Evolutionary conservation across 805 yeast genomes (phyloP).

Genomic region (Saccharomycopsis babjevae): DNA sequence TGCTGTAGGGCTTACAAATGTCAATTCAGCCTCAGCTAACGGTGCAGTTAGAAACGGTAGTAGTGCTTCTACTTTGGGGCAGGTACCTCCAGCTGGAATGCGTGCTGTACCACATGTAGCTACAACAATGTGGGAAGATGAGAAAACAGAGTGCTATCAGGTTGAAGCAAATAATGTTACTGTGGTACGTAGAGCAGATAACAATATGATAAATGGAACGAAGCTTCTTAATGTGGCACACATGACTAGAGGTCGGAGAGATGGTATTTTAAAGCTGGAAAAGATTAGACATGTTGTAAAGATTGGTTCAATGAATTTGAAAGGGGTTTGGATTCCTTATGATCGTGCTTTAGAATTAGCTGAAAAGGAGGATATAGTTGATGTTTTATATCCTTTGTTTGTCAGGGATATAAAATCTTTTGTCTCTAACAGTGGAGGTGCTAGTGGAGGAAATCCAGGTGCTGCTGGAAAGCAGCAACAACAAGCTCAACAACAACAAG

Average conservation of each 20-base stretch:
- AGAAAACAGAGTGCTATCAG: slow-evolving; percentile 60
- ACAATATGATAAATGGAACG: slow-evolving; percentile 65
- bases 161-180: slow-evolving; percentile 61
- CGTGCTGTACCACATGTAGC: slow-evolving; percentile 46
- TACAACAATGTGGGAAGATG: slow-evolving; percentile 72
- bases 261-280: slow-evolving; percentile 58
- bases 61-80: slow-evolving; percentile 23
- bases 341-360: slow-evolving; percentile 63
- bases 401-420: slow-evolving; percentile 50
- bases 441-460: background rate
- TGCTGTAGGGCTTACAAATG: background rate
- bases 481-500: background rate
- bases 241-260: slow-evolving; percentile 66
- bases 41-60: slow-evolving; percentile 7
- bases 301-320: slow-evolving; percentile 66
- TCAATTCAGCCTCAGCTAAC: slow-evolving; percentile 2
- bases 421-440: slow-evolving; percentile 3
- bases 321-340: slow-evolving; percentile 71
- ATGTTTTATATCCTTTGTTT: slow-evolving; percentile 45
- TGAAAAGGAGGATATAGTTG: slow-evolving; percentile 55
- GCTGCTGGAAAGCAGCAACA: background rate
- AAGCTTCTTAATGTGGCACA: slow-evolving; percentile 59
- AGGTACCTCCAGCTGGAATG: slow-evolving; percentile 32
- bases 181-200: slow-evolving; percentile 61
- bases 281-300: slow-evolving; percentile 61